These are phyloP conservation scores for Eragrostis nindensis DNA, from an alignment of 176 grass and related monocot genomes.

Conservation along the genomic window DNA sequence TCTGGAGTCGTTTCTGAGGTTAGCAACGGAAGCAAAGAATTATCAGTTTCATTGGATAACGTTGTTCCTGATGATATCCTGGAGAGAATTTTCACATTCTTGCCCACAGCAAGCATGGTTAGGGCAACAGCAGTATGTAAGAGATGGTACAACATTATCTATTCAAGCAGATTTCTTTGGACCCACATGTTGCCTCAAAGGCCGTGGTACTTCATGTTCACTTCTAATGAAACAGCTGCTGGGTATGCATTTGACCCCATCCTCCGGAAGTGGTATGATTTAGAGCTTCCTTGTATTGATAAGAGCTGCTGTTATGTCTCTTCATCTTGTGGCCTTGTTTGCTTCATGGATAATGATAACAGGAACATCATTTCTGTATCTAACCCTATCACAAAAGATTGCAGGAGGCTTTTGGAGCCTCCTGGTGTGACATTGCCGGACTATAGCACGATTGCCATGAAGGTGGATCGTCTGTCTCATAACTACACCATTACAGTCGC, in stretches of 20 bases:
- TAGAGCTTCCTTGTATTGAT: slow-evolving; percentile 73
- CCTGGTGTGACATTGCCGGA: slow-evolving; percentile 63
- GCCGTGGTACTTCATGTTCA: slow-evolving; percentile 99
- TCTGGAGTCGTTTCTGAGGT: slow-evolving; percentile 37
- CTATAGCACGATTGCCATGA: slow-evolving; percentile 78
- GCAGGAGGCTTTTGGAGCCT: slow-evolving; percentile 66
- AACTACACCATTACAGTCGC: slow-evolving; percentile 71
- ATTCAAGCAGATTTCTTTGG: slow-evolving; percentile 69
- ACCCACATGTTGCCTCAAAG: slow-evolving; percentile 65
- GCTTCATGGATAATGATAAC: slow-evolving; percentile 75
- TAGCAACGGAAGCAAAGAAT: slow-evolving; percentile 39
- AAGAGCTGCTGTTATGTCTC: slow-evolving; percentile 76
- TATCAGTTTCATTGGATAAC: slow-evolving; percentile 59
- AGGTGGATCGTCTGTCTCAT: slow-evolving; percentile 61
- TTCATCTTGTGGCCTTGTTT: slow-evolving; percentile 85
- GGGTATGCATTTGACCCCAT: slow-evolving; percentile 88
- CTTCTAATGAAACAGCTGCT: slow-evolving; percentile 56
- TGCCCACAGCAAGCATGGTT: slow-evolving; percentile 78
- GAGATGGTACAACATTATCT: slow-evolving; percentile 72
- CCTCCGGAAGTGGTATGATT: slow-evolving; percentile 78
- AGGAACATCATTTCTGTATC: slow-evolving; percentile 70
- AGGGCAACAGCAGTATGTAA: slow-evolving; percentile 73
- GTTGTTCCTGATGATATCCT: slow-evolving; percentile 84
- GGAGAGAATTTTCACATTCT: slow-evolving; percentile 81
- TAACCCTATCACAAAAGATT: slow-evolving; percentile 83